Percentiles rank a stretch among this genome's conserved stretches.
These are phyloP conservation scores for Penicillium sp. DNA, from an alignment of 2,329 filamentous ascomycete genomes.

Conservation along the genomic window DNA sequence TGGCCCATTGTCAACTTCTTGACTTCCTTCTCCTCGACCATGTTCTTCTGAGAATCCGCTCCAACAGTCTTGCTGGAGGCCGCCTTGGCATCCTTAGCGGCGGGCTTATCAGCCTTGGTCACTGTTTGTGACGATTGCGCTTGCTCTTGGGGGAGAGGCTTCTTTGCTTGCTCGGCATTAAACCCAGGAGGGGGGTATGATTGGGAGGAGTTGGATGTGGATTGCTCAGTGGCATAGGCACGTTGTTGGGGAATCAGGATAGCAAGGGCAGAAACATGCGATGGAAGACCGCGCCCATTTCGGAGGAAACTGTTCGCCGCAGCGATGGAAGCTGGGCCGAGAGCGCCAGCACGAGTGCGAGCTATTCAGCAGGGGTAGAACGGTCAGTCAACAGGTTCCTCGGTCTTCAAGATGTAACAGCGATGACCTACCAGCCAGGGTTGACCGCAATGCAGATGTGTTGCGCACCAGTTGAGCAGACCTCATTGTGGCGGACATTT, in stretches of 20 bases:
- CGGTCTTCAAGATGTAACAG: background rate
- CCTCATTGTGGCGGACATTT: conserved; percentile 42
- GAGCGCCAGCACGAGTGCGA: conserved; percentile 31
- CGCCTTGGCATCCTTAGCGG: conserved; percentile 55
- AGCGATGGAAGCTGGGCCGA: conserved; percentile 29
- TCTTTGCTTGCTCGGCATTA: conserved; percentile 86
- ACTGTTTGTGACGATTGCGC: conserved; percentile 23
- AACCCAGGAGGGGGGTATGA: conserved; percentile 82
- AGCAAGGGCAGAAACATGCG: conserved; percentile 57
- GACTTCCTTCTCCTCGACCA: conserved; percentile 65
- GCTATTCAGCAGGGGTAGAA: conserved; percentile 21
- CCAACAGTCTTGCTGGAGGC: conserved; percentile 55
- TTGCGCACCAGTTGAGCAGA: conserved; percentile 40
- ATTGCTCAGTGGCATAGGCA: conserved; percentile 58
- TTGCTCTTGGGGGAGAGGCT: conserved; percentile 66
- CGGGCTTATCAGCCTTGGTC: conserved; percentile 16
- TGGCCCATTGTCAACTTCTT: conserved; percentile 88
- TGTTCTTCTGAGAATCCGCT: conserved; percentile 54
- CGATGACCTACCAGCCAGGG: conserved; percentile 27
- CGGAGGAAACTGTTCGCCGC: conserved; percentile 34
- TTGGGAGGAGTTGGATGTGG: conserved; percentile 47
- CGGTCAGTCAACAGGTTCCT: background rate
- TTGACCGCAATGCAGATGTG: conserved; percentile 31
- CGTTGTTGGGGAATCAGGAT: conserved; percentile 56
- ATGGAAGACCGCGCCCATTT: conserved; percentile 44